Evolutionary conservation across 2,329 filamentous ascomycete genomes (phyloP), one percentile per base, ranked within the genome.

Genomic region (Mycosphaerella sp.): DNA sequence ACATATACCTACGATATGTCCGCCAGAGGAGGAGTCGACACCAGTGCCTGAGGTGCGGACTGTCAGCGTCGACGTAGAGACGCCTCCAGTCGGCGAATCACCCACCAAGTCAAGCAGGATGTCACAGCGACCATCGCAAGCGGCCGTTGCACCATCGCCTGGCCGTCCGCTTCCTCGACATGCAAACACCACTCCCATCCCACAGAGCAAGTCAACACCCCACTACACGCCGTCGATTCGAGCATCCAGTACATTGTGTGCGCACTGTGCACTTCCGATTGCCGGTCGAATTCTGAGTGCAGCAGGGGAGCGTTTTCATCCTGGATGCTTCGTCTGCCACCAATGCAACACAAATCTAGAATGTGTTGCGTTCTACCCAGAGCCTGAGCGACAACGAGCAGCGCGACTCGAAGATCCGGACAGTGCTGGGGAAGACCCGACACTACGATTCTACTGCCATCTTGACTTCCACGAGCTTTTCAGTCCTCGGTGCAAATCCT

Each of bases 381-480:
- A 98, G 71, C 93, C 93, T 0, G 82, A 89, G 7, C 73, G 78
- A 41, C 80, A 83, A 61, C 86, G 89, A 43, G 73, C 73, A 1
- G 85, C 85, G 48, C 85, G 93, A 26, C 44, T 63, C 23, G 44
- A 68, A 29, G 44, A 59, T 21, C 56, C 62, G 3, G 67, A 68
- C 50, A 57, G 55, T 29, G 66, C 71, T 40, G 87, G 92, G 63
- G 84, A 86, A 41, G 86, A 92, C 67, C 79, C 81, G 38, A 78
- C 82, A 9, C 74, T 89, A 44, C 84, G 92, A 9, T 97, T 97
- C 79, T 98, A 87, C 75, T 98, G 93, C 73, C 92, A 97, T 69
- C 80, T 98, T n/a, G 93, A 98, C 75, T 98, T 91, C 81, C 93
- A 98, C 71, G 93, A 98, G 73, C 77, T 87, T 51, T 98, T 89